Conservation (phyloP, 805 yeast species). For the Wickerhamomyces chambardii region DNA sequence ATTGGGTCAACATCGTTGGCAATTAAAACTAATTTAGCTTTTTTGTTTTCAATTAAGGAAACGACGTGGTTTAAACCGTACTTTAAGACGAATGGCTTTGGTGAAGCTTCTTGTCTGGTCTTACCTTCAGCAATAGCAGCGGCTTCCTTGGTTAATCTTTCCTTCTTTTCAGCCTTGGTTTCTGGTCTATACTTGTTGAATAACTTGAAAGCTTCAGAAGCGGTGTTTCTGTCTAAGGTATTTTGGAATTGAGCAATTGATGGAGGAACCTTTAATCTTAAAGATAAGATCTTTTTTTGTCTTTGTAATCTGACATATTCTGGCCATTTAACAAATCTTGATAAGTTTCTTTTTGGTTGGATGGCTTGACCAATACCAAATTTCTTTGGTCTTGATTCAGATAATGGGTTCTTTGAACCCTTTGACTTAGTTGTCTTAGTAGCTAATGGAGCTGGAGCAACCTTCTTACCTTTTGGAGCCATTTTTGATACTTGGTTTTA, state of each 20-base stretch:
- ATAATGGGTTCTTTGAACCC: slow-evolving; percentile 64
- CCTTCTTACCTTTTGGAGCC: slow-evolving; percentile 41
- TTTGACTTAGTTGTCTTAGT: slow-evolving; percentile 39
- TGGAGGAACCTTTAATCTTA: slow-evolving; percentile 99
- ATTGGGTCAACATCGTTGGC: slow-evolving; percentile 99
- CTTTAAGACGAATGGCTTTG: slow-evolving; percentile 95
- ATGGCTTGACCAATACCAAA: slow-evolving; percentile 95
- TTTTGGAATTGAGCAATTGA: slow-evolving; percentile 94
- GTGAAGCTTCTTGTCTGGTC: slow-evolving; percentile 92
- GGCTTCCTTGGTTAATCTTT: slow-evolving; percentile 97
- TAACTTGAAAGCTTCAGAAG: slow-evolving; percentile 93
- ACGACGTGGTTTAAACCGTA: slow-evolving; percentile 99
- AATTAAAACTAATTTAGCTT: slow-evolving; percentile 93
- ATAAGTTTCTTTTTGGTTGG: slow-evolving; percentile 93
- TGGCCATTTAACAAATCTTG: slow-evolving; percentile 99
- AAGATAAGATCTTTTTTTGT: slow-evolving; percentile 91
- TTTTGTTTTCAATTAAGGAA: slow-evolving; percentile 95
- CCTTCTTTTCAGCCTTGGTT: slow-evolving; percentile 96
- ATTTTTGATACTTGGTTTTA: not conserved
- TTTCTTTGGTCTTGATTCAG: slow-evolving; percentile 85
- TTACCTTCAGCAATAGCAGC: slow-evolving; percentile 98
- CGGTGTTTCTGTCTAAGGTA: slow-evolving; percentile 98
- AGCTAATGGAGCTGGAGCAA: slow-evolving; percentile 98
- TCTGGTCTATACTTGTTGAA: slow-evolving; percentile 99
- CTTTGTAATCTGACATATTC: slow-evolving; percentile 97